Evolutionary conservation across 768 basidiomycete genomes (phyloP).

Genomic region (Lactarius sanguifluus): DNA sequence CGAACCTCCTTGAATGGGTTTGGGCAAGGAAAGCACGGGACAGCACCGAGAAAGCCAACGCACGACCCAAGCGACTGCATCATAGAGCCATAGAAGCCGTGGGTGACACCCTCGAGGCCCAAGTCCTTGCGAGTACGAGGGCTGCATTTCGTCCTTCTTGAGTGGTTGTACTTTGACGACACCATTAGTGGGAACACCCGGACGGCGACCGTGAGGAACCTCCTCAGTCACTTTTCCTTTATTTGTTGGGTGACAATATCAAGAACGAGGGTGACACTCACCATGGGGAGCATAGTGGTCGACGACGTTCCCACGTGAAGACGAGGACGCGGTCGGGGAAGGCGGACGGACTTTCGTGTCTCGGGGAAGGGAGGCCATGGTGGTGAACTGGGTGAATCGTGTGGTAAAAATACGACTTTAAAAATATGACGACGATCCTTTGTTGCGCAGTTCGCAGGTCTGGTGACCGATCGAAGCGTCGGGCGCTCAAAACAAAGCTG

Average conservation of each 20-base stretch:
- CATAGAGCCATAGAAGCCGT: slow-evolving; percentile 84
- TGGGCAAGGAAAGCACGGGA: slow-evolving; percentile 82
- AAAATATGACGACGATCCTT: not conserved
- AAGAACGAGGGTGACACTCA: slow-evolving; percentile 12
- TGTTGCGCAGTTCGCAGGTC: not conserved
- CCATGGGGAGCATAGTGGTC: slow-evolving; percentile 30
- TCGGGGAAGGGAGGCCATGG: slow-evolving; percentile 2
- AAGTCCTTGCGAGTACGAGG: slow-evolving; percentile 93
- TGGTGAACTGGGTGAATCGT: not conserved
- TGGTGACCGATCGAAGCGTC: not conserved
- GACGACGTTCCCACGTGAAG: slow-evolving; percentile 29
- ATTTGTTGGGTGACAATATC: slow-evolving; percentile 21
- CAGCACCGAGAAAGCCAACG: slow-evolving; percentile 68
- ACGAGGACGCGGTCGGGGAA: slow-evolving; percentile 5
- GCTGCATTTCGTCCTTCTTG: slow-evolving; percentile 88
- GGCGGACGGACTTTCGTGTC: slow-evolving; percentile 27
- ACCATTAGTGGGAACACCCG: slow-evolving; percentile 32
- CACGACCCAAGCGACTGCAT: slow-evolving; percentile 66
- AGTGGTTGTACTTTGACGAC: slow-evolving; percentile 83
- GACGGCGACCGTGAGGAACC: not conserved
- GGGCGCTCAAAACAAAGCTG: not conserved
- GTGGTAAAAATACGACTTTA: not conserved
- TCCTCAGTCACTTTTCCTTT: slow-evolving; percentile 63
- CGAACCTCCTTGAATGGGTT: slow-evolving; percentile 85
- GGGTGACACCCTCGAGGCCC: slow-evolving; percentile 71